phyloP scores from a whole-genome alignment of 805 yeast genomes.

The Torulaspora microellipsoides region DNA sequence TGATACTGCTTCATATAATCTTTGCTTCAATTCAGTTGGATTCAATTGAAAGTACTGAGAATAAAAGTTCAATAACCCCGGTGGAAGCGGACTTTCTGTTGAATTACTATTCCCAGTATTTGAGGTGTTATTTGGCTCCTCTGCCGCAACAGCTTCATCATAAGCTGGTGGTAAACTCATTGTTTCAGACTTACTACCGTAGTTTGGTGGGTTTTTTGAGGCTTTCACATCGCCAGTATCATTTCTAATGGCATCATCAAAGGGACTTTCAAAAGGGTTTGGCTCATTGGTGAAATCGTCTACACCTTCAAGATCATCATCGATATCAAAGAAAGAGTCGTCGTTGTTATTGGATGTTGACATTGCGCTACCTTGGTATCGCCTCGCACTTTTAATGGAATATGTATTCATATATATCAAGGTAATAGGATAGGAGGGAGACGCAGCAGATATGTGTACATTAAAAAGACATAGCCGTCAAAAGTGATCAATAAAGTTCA shows the following conservation, averaged over 20 bases:
- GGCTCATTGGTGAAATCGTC: constrained; percentile 25
- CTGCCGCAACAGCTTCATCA: constrained; percentile 2
- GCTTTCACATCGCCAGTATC: constrained; percentile 1
- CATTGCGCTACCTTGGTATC: too few relatives aligned
- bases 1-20: constrained; percentile 9
- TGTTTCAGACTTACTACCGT: constrained; percentile 1
- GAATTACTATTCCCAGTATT: neutral
- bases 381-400: too few relatives aligned
- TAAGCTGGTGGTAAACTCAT: constrained; percentile 12
- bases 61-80: constrained; percentile 27
- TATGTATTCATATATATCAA: too few relatives aligned
- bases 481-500: too few relatives aligned
- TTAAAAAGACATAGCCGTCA: too few relatives aligned
- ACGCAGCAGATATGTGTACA: too few relatives aligned
- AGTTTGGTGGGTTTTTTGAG: neutral
- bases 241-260: constrained; percentile 3
- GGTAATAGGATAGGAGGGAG: too few relatives aligned
- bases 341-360: too few relatives aligned
- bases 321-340: constrained; percentile 12
- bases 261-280: constrained; percentile 19
- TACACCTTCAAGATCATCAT: constrained; percentile 29
- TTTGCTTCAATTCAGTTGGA: constrained; percentile 14
- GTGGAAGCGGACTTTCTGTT: constrained; percentile 12
- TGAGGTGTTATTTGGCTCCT: neutral
- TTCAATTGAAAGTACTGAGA: constrained; percentile 24